Conservation (phyloP, 2,329 filamentous ascomycete genomes). For the Pseudocercospora fijiensis region DNA sequence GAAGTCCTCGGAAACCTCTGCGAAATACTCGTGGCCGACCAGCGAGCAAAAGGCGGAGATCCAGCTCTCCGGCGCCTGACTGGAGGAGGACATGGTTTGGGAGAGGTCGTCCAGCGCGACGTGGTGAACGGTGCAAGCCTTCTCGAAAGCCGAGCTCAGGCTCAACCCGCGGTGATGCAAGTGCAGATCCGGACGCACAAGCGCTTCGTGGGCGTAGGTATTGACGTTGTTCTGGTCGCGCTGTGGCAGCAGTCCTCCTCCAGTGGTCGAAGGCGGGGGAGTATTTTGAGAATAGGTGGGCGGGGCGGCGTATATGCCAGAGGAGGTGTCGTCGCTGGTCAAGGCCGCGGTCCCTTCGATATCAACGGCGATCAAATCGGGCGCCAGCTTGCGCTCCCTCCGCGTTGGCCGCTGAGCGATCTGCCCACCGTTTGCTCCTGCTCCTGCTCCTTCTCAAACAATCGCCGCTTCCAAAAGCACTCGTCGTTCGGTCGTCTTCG, state of each 20-base stretch:
- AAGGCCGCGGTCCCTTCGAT: constrained; percentile 11
- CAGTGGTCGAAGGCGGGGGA: not conserved
- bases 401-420: not conserved
- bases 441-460: not conserved
- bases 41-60: constrained; percentile 96
- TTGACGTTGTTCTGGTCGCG: not conserved
- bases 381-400: not conserved
- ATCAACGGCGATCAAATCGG: constrained; percentile 13
- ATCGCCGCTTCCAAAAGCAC: not conserved
- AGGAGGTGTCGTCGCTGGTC: constrained; percentile 19
- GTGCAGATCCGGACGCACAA: constrained; percentile 11
- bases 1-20: constrained; percentile 97
- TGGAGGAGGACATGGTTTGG: constrained; percentile 55
- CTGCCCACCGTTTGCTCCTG: constrained; percentile 1
- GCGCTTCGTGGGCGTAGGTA: constrained; percentile 7
- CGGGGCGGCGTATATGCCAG: constrained; percentile 9
- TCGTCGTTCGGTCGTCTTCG: not conserved
- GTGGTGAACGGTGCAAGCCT: constrained; percentile 31
- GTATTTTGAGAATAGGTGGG: not conserved
- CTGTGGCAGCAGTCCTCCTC: not conserved
- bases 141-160: constrained; percentile 34
- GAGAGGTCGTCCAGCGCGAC: constrained; percentile 28
- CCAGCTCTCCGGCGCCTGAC: constrained; percentile 78
- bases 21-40: constrained; percentile 97
- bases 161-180: constrained; percentile 26